phyloP scores from a whole-genome alignment of 441 rosid species.

The Erysimum pusillum region DNA sequence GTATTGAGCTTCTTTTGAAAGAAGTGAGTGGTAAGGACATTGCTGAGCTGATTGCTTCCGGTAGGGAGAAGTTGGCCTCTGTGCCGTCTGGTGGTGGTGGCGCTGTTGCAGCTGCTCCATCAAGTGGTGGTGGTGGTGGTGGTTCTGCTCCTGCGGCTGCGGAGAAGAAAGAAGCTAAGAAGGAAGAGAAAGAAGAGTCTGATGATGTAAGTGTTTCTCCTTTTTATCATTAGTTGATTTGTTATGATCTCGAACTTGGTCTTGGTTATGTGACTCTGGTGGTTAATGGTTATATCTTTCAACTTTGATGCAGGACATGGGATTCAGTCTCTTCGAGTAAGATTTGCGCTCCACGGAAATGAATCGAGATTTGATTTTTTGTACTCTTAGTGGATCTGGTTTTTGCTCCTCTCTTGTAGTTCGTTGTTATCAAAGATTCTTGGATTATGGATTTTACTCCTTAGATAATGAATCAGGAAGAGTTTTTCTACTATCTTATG shows the following conservation, averaged over 20 bases:
- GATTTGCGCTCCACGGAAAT: background rate
- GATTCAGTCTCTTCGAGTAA: slow-evolving; percentile 74
- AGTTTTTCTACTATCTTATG: background rate
- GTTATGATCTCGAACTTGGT: background rate
- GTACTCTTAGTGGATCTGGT: slow-evolving; percentile 4
- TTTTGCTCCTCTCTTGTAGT: slow-evolving; percentile 36
- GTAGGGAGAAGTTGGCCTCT: slow-evolving; percentile 88
- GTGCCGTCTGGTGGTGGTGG: slow-evolving; percentile 90
- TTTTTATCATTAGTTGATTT: background rate
- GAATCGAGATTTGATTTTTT: slow-evolving; percentile 11
- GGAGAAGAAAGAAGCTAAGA: slow-evolving; percentile 83
- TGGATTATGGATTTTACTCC: background rate
- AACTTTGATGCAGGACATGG: slow-evolving; percentile 62
- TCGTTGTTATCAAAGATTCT: slow-evolving; percentile 8
- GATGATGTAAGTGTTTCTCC: slow-evolving; percentile 68
- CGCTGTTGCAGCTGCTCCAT: slow-evolving; percentile 55
- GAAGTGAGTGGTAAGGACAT: slow-evolving; percentile 76
- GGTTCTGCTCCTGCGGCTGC: slow-evolving; percentile 60
- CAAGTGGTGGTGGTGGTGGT: slow-evolving; percentile 51
- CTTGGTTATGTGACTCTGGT: background rate
- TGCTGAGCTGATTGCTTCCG: slow-evolving; percentile 76
- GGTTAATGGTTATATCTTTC: no score
- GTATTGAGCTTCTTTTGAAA: slow-evolving; percentile 67
- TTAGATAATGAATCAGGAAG: background rate
- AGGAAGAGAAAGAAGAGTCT: slow-evolving; percentile 82